These are phyloP conservation scores for Thielaviopsis euricoi DNA, from an alignment of 2,329 filamentous ascomycete genomes.

Conservation along the genomic window DNA sequence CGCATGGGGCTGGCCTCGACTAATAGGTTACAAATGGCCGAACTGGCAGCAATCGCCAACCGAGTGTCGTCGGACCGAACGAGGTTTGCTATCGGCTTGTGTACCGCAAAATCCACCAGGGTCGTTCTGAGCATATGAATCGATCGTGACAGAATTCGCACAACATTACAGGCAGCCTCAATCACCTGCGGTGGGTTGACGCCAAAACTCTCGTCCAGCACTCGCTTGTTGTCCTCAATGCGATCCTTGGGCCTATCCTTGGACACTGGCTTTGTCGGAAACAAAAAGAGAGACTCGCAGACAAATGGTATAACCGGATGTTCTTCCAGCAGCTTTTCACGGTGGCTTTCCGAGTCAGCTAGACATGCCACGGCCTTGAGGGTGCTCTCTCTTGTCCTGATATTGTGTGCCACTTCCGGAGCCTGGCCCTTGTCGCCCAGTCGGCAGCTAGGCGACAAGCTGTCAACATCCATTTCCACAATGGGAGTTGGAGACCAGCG, in stretches of 20 bases:
- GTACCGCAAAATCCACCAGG: constrained; percentile 71
- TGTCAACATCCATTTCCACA: constrained; percentile 20
- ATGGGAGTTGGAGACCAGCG: constrained; percentile 25
- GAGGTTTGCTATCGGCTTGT: constrained; percentile 58
- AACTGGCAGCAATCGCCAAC: constrained; percentile 73
- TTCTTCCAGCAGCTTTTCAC: constrained; percentile 66
- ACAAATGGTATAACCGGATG: constrained; percentile 61
- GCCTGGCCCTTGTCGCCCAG: constrained; percentile 47
- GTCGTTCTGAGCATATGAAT: constrained; percentile 72
- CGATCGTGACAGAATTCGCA: constrained; percentile 69
- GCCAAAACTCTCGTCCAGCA: constrained; percentile 37
- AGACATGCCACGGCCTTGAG: constrained; percentile 71
- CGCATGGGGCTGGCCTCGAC: constrained; percentile 84
- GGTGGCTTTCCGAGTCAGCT: constrained; percentile 66
- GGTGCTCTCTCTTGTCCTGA: constrained; percentile 59
- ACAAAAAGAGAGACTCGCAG: constrained; percentile 56
- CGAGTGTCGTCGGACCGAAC: constrained; percentile 59
- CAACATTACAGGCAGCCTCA: constrained; percentile 68
- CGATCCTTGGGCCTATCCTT: constrained; percentile 25
- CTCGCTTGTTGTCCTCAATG: neutral
- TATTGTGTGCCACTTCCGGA: constrained; percentile 46
- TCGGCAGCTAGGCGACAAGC: constrained; percentile 23
- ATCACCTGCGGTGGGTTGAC: constrained; percentile 61
- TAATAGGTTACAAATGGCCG: constrained; percentile 70
- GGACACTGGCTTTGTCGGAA: constrained; percentile 32